Base-by-base conservation (phyloP, 306 rosid species). In the Prinsepia uniflora region DNA sequence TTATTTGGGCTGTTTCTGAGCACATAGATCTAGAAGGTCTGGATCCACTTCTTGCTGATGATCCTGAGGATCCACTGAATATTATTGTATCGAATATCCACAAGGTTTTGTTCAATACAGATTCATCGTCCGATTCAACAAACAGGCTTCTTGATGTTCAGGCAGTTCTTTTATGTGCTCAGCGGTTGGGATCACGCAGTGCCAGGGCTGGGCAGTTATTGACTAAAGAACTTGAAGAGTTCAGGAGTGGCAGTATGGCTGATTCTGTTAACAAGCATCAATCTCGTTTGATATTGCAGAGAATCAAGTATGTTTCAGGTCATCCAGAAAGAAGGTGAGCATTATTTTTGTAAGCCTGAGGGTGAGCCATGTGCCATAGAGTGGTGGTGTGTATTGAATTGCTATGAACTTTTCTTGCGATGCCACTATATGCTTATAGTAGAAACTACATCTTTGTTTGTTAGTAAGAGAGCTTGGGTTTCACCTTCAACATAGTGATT, bases 261-360 rank as follows among this genome's bases (percentile, higher is more conserved):
- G 99, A 94, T 87, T 94, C 99, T 72, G 99, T 94, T 60, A 89
- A 90, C 87, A 94, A 91, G 89, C 99, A 94, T 76, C 99, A 94
- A 71, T 83, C 88, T 55, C 97, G 97, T 68, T 72, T 94, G 76
- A 94, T 94, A 75, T 84, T 91, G 81, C 99, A 91, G 85, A 94
- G 96, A 84, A 84, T 94, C 78, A 91, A 94, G 81, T 94, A 91
- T 83, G 81, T 89, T 79, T 49, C 96, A 70, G 79, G 57, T 67
- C 92, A 91, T 87, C 78, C 84, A 71, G 97, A 94, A 49, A 85
- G 69, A 78, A 87, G 87, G 99, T 94, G 67, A 13, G 81, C 67
- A 78, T 44, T 65, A 70, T 63, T 57, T 63, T 72, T 57, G 7
- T 73, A 19, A 42, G 30, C 44, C 66, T 43, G 44, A 40, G 43